Conservation (phyloP, 208 protist species). For the Zelonia costaricensis region DNA sequence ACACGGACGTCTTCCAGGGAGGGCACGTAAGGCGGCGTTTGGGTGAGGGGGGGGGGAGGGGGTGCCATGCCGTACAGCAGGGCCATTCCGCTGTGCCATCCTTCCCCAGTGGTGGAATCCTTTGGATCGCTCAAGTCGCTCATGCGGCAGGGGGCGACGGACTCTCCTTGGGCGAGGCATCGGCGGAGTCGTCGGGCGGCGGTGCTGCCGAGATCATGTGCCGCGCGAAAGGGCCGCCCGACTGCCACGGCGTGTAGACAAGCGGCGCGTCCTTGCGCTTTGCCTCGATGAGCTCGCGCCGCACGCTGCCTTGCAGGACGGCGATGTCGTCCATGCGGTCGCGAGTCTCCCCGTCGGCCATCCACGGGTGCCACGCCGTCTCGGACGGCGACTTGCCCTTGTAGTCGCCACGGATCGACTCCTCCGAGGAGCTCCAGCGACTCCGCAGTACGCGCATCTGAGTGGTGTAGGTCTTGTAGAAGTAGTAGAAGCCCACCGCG, state of each 20-base stretch:
- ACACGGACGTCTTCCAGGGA: too few relatives aligned
- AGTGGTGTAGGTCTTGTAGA: slow-evolving; percentile 63
- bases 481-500: slow-evolving; percentile 50
- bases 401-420: slow-evolving; percentile 43
- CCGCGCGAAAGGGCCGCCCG: slow-evolving; percentile 73
- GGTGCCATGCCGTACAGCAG: too few relatives aligned
- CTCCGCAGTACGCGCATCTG: slow-evolving; percentile 65
- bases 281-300: slow-evolving; percentile 59
- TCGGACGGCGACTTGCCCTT: slow-evolving; percentile 24
- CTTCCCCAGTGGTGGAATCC: too few relatives aligned
- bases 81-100: too few relatives aligned
- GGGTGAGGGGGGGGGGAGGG: too few relatives aligned
- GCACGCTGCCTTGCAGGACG: slow-evolving; percentile 75
- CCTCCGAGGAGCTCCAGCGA: slow-evolving; percentile 82
- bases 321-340: slow-evolving; percentile 81
- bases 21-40: too few relatives aligned
- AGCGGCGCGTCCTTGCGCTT: slow-evolving; percentile 53
- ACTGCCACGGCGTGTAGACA: slow-evolving; percentile 82
- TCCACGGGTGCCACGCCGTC: slow-evolving; percentile 79
- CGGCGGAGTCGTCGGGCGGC: not conserved
- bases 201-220: slow-evolving; percentile 21
- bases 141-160: not conserved
- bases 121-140: too few relatives aligned
- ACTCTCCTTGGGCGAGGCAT: not conserved
- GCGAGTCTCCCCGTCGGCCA: slow-evolving; percentile 56